Base-by-base conservation (phyloP, 306 rosid genomes). In the Cicer judaicum region DNA sequence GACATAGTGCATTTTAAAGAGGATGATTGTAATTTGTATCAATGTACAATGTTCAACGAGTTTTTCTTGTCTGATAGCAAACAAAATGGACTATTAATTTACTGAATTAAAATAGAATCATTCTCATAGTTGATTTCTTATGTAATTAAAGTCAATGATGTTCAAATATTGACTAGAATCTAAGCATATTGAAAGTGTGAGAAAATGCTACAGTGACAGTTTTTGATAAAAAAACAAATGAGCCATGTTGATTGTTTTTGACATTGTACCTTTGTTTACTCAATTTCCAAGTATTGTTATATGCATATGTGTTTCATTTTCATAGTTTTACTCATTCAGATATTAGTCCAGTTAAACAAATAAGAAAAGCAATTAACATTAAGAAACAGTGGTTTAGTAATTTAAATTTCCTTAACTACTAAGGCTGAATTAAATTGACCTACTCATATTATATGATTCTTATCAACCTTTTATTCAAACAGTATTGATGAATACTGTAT, bases 101-200 rank as follows among this genome's bases (percentile, higher is more conserved):
- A 71, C 6, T 68, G 43, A 68, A 47, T 18, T 13, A 21, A 48
- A 48, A 42, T 50, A 54, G 41, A 81, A 70, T 57, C 60, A 54
- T 63, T 65, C 67, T 81, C 11, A 43, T 7, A 38, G 64, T 61
- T 68, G 18, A 40, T 77, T 73, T 73, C 12, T 15, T 10, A 38
- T 46, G 64, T 65, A 21, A 62, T 38, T 40, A 48, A 34, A 55
- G 70, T 79, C 57, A 66, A 79, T 2, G 5, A 10, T 64, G 70
- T 64, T 73, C 21, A 67, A 66, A 44, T 65, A 47, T 41, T 56
- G 41, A 66, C 10, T 16, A 48, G 14, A 41, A 66, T 48, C 48
- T 69, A 48, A 55, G 48, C 55, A 67, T 38, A 7, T 65, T 54
- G 15, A 47, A 73, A 47, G 40, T 59, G 12, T 21, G 68, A 47